Percentiles rank a stretch among this genome's conserved stretches.
These are phyloP conservation scores for Coemansia interrupta DNA, from an alignment of 192 early-diverging fungal genomes.

Conservation along the genomic window DNA sequence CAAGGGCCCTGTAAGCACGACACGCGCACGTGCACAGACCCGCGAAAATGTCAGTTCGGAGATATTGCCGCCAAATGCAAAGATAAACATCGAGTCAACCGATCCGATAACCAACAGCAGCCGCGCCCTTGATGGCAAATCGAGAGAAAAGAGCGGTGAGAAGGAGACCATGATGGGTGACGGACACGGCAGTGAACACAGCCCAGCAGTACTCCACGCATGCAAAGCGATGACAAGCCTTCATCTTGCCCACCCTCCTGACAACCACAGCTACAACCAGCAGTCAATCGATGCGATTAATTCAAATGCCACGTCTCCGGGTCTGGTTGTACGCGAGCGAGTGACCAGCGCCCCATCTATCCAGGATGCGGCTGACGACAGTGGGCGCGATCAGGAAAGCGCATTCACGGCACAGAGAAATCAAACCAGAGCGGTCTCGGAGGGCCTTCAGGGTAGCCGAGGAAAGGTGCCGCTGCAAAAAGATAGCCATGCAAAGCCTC, in stretches of 20 bases:
- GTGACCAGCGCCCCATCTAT: constrained; percentile 22
- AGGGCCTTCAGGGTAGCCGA: constrained; percentile 10
- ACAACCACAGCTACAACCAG: neutral
- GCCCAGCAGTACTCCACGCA: constrained; percentile 21
- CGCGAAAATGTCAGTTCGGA: neutral
- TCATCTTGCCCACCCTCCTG: constrained; percentile 16
- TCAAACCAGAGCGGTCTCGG: constrained; percentile 4
- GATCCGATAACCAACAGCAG: too few relatives aligned
- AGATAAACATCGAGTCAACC: neutral
- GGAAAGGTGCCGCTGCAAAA: constrained; percentile 13
- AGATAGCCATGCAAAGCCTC: constrained; percentile 13
- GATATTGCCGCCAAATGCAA: constrained; percentile 2
- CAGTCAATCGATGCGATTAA: neutral
- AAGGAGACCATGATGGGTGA: neutral
- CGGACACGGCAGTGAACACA: neutral
- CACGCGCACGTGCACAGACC: neutral
- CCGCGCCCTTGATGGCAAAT: too few relatives aligned
- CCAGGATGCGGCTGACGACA: constrained; percentile 1
- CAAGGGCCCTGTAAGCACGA: neutral
- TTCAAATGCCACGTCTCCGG: neutral
- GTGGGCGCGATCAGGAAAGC: neutral
- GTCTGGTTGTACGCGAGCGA: constrained; percentile 9
- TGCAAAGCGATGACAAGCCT: constrained; percentile 49
- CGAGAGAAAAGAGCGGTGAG: neutral
- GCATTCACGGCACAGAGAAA: neutral